phyloP scores from a whole-genome alignment of 805 yeast species.

The Isabelozyma gotoi region DNA sequence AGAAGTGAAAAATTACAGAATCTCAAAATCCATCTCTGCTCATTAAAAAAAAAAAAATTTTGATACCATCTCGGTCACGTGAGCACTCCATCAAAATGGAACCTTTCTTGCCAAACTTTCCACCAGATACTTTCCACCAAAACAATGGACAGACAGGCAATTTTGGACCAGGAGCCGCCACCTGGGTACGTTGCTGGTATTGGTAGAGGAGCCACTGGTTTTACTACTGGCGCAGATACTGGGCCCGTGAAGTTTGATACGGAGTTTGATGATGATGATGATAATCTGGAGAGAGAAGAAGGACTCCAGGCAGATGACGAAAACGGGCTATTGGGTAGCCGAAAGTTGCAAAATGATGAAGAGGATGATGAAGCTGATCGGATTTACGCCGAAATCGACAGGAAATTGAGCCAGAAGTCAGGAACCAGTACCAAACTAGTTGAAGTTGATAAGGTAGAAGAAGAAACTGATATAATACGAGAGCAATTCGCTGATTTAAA shows the following conservation, averaged over 20 bases:
- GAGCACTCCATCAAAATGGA: neutral
- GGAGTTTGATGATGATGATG: conserved; percentile 28
- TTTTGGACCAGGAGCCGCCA: conserved; percentile 84
- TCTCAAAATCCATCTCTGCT: neutral
- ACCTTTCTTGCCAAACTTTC: neutral
- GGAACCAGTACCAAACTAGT: conserved; percentile 4
- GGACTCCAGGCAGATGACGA: conserved; percentile 18
- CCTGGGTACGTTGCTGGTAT: conserved; percentile 88
- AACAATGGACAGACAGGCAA: conserved; percentile 54
- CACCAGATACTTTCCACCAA: neutral
- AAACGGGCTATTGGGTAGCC: conserved; percentile 33
- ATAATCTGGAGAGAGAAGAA: conserved; percentile 23
- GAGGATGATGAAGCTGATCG: conserved; percentile 80
- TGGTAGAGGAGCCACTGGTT: conserved; percentile 95
- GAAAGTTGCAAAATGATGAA: conserved; percentile 24
- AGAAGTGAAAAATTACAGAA: neutral
- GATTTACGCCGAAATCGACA: conserved; percentile 67
- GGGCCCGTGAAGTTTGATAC: conserved; percentile 44
- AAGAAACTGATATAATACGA: conserved; percentile 14
- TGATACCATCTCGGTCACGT: neutral
- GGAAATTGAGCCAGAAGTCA: conserved; percentile 32
- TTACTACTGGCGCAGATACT: conserved; percentile 79
- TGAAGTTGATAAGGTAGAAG: conserved; percentile 5
- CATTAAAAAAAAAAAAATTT: too few species aligned
- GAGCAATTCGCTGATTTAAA: conserved; percentile 68